Percentiles rank a stretch among this genome's conserved stretches.
These are phyloP conservation scores for Schwanniomyces occidentalis DNA, from an alignment of 805 yeast species.

Conservation along the genomic window DNA sequence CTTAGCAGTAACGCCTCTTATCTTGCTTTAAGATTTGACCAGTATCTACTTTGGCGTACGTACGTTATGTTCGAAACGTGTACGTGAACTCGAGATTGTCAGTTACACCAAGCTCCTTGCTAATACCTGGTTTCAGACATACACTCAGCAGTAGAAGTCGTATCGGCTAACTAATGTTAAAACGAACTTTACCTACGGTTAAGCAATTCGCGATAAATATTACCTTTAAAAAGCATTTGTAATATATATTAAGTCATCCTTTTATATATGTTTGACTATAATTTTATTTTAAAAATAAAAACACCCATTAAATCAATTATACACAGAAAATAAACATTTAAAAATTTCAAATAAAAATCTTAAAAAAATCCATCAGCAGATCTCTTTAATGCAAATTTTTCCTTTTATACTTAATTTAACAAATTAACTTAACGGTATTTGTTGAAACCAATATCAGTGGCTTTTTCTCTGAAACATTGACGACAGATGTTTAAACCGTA, in stretches of 20 bases:
- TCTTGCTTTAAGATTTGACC: too few species aligned
- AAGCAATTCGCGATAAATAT: not conserved
- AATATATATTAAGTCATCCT: constrained; percentile 5
- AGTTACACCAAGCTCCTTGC: too few species aligned
- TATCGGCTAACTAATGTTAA: too few species aligned
- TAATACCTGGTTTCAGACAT: too few species aligned
- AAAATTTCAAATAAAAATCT: constrained; percentile 7
- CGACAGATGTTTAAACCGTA: constrained; percentile 99
- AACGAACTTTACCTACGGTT: too few species aligned
- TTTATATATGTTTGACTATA: not conserved
- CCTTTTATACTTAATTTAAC: constrained; percentile 4
- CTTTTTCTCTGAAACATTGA: constrained; percentile 99
- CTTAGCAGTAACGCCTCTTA: too few species aligned
- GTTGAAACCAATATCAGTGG: constrained; percentile 98
- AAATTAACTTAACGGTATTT: constrained; percentile 80
- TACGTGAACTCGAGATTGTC: too few species aligned
- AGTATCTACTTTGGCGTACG: too few species aligned
- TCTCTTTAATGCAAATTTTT: constrained; percentile 3
- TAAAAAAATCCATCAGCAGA: constrained; percentile 1
- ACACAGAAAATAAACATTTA: constrained; percentile 13
- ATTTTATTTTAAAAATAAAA: not conserved
- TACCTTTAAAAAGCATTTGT: not conserved
- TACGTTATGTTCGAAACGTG: too few species aligned
- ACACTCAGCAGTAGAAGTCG: too few species aligned
- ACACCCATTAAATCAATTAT: constrained; percentile 13